A percentile compares a stretch with the other conserved stretches of the same genome.
phyloP scores from a whole-genome alignment of 2,329 filamentous ascomycete genomes.

The Cercospora citrullina region DNA sequence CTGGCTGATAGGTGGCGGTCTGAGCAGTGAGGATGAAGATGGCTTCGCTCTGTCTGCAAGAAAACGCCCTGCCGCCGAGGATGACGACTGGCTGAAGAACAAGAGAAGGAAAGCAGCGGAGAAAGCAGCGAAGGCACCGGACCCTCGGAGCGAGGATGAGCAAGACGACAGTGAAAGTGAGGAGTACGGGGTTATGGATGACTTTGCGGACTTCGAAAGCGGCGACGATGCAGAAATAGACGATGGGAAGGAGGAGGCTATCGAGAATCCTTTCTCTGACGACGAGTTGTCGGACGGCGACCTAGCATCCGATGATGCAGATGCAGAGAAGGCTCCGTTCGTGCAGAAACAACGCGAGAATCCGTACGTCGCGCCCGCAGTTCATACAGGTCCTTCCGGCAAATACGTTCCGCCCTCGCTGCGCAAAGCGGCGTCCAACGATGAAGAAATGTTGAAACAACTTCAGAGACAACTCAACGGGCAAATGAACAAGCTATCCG shows the following conservation, averaged over 20 bases:
- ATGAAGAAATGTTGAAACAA: conserved; percentile 66
- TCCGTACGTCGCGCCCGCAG: conserved; percentile 76
- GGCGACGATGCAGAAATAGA: conserved; percentile 38
- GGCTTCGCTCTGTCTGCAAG: conserved; percentile 52
- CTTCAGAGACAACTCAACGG: conserved; percentile 82
- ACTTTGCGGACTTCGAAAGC: conserved; percentile 12
- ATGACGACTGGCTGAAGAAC: conserved; percentile 59
- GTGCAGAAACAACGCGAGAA: conserved; percentile 66
- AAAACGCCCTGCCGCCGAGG: conserved; percentile 53
- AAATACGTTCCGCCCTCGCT: conserved; percentile 93
- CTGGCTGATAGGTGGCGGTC: conserved; percentile 62
- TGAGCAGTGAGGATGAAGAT: conserved; percentile 53
- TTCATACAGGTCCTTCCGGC: conserved; percentile 42
- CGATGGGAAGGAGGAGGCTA: conserved; percentile 34
- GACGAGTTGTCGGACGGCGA: conserved; percentile 38
- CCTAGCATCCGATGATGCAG: conserved; percentile 39
- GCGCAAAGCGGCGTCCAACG: conserved; percentile 62
- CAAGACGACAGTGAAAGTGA: conserved; percentile 29
- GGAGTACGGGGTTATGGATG: background rate
- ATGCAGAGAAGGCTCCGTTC: conserved; percentile 34
- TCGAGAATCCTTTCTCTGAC: conserved; percentile 38
- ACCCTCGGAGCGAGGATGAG: background rate
- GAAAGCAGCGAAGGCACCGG: background rate
- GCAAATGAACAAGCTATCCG: conserved; percentile 87
- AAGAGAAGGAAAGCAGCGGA: conserved; percentile 57